Conservation (phyloP, 2,329 filamentous ascomycete species). For the Venturia nashicola region DNA sequence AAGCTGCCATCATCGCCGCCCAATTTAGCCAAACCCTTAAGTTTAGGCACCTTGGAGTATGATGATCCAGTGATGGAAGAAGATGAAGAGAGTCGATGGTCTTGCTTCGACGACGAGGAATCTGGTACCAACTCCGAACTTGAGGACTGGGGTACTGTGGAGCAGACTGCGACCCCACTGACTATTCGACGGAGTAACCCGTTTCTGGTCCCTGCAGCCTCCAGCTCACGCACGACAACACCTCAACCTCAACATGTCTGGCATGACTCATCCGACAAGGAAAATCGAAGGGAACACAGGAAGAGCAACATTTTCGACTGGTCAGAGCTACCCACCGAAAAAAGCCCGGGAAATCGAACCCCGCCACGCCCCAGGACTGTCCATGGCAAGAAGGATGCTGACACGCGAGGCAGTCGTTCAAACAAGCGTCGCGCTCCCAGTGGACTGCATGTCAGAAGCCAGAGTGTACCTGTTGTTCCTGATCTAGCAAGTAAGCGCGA, state of each 20-base stretch:
- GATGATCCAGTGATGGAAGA: conserved; percentile 26
- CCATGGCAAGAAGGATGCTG: conserved; percentile 61
- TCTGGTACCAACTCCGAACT: conserved; percentile 15
- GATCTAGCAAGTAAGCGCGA: conserved; percentile 44
- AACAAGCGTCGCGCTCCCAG: conserved; percentile 55
- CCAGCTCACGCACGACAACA: conserved; percentile 20
- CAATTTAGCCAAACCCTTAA: conserved; percentile 28
- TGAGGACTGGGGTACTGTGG: conserved; percentile 19
- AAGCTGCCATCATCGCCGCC: conserved; percentile 33
- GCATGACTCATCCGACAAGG: not conserved
- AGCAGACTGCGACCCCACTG: conserved; percentile 19
- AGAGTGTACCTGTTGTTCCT: conserved; percentile 62
- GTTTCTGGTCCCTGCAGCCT: conserved; percentile 17
- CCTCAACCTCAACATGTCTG: not conserved
- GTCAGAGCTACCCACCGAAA: conserved; percentile 57
- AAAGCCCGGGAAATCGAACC: conserved; percentile 44
- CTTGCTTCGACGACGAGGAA: conserved; percentile 27
- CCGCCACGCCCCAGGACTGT: conserved; percentile 60
- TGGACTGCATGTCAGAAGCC: conserved; percentile 62
- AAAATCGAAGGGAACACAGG: conserved; percentile 12
- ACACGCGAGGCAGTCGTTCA: conserved; percentile 57
- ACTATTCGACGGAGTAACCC: conserved; percentile 22
- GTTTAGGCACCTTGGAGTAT: conserved; percentile 28
- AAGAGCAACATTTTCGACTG: conserved; percentile 67
- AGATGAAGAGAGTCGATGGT: conserved; percentile 21